A percentile compares a stretch with the other conserved stretches of the same genome.
phyloP scores from a whole-genome alignment of 1,284 basidiomycete species.

The Afroboletus lepidellus region DNA sequence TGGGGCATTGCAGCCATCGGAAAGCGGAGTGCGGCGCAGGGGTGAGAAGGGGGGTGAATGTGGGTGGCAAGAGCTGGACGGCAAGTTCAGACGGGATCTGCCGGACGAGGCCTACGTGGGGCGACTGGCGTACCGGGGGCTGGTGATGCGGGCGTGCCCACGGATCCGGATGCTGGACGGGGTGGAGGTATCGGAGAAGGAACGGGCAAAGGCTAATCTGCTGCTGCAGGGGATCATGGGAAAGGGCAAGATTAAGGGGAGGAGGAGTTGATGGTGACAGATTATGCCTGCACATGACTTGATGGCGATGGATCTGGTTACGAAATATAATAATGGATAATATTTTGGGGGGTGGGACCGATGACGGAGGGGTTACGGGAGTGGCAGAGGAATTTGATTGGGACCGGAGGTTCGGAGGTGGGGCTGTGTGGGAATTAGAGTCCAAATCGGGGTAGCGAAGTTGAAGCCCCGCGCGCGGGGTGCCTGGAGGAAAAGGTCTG shows the following conservation, averaged over 20 bases:
- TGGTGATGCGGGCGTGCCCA: conserved; percentile 75
- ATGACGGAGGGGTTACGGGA: conserved; percentile 15
- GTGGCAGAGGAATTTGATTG: conserved; percentile 16
- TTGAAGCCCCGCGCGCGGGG: conserved; percentile 27
- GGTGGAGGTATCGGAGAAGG: conserved; percentile 73
- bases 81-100: conserved; percentile 82
- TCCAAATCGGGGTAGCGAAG: conserved; percentile 25
- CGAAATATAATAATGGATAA: conserved; percentile 2
- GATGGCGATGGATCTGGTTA: conserved; percentile 26
- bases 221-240: conserved; percentile 61
- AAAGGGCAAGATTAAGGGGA: conserved; percentile 36
- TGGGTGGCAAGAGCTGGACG: conserved; percentile 75
- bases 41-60: conserved; percentile 32
- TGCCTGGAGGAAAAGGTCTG: conserved; percentile 32
- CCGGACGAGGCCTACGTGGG: conserved; percentile 86
- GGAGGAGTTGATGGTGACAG: conserved; percentile 23
- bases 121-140: conserved; percentile 82
- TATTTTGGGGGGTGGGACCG: not conserved
- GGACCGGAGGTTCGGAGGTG: conserved; percentile 14
- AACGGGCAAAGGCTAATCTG: conserved; percentile 75
- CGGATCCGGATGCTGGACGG: conserved; percentile 78
- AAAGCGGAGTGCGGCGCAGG: conserved; percentile 36
- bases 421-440: conserved; percentile 25
- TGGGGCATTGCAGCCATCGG: conserved; percentile 65
- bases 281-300: conserved; percentile 33